Conservation (phyloP, 352 stramenopile species). For the Pythium folliculosum region DNA sequence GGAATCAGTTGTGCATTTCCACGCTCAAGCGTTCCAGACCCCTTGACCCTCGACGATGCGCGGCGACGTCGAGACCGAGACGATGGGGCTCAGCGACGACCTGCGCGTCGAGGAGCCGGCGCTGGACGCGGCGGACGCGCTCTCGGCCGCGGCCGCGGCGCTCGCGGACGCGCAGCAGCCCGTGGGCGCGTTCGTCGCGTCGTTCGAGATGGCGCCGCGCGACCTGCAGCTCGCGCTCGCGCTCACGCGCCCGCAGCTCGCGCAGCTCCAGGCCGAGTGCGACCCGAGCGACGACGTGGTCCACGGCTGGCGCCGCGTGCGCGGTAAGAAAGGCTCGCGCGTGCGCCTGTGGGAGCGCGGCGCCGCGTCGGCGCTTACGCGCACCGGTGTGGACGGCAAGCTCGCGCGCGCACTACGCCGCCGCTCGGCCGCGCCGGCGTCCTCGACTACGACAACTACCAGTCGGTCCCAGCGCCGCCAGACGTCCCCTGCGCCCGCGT, state of each 20-base stretch:
- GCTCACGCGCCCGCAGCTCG: slow-evolving; percentile 17
- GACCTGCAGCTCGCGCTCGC: slow-evolving; percentile 11
- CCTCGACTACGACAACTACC: background rate
- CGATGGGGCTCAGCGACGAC: slow-evolving; percentile 23
- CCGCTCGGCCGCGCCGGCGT: background rate
- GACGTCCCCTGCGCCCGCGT: background rate
- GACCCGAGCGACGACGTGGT: slow-evolving; percentile 18
- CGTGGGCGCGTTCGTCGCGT: slow-evolving; percentile 22
- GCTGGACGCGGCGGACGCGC: background rate
- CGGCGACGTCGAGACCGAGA: slow-evolving; percentile 23
- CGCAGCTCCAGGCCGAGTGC: slow-evolving; percentile 28
- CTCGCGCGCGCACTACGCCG: background rate
- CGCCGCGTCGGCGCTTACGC: slow-evolving; percentile 17
- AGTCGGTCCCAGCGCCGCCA: too few species aligned
- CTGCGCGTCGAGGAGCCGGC: slow-evolving; percentile 19
- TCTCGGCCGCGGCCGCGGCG: background rate
- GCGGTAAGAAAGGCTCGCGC: slow-evolving; percentile 34
- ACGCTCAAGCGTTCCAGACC: background rate
- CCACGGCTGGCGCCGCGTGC: slow-evolving; percentile 28
- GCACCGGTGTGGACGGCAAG: slow-evolving; percentile 6
- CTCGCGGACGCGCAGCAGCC: slow-evolving; percentile 9
- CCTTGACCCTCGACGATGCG: slow-evolving; percentile 2
- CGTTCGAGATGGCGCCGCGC: slow-evolving; percentile 25
- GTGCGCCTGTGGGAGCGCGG: slow-evolving; percentile 64
- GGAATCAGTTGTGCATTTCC: background rate